A percentile compares a stretch with the other conserved stretches of the same genome.
Conservation (phyloP, 2,329 filamentous ascomycete species). For the Annulohypoxylon truncatum region DNA sequence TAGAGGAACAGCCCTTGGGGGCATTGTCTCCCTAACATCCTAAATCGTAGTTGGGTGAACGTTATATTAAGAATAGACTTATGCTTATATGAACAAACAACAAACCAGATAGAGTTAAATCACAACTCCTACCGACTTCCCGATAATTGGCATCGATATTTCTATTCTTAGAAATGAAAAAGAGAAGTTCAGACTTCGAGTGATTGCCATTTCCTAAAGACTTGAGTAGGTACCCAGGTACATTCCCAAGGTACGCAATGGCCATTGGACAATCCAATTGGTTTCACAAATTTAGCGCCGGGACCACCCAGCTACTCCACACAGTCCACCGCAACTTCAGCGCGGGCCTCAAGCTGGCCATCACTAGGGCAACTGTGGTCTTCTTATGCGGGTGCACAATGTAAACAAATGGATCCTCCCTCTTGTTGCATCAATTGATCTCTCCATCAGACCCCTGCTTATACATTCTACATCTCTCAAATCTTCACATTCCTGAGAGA, state of each 20-base stretch:
- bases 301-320: slow-evolving; percentile 19
- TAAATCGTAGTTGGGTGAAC: not conserved
- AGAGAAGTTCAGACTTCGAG: not conserved
- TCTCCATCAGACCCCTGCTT: slow-evolving; percentile 7
- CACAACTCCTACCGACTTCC: not conserved
- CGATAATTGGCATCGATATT: not conserved
- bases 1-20: too few relatives aligned
- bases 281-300: slow-evolving; percentile 22
- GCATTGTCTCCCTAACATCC: too few relatives aligned
- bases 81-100: not conserved
- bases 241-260: not conserved
- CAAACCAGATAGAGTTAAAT: not conserved
- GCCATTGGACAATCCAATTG: not conserved
- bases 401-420: slow-evolving; percentile 34
- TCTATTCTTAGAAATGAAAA: not conserved
- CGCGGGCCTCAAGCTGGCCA: not conserved
- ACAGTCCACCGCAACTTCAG: not conserved
- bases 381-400: not conserved
- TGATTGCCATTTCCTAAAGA: not conserved
- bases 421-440: slow-evolving; percentile 1
- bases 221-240: not conserved
- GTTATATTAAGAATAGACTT: not conserved
- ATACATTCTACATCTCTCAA: slow-evolving; percentile 18
- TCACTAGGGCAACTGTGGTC: not conserved
- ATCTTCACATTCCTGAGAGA: slow-evolving; percentile 27